Evolutionary conservation across 805 yeast genomes (phyloP).

Genomic region (Kockiozyma suomiensis): DNA sequence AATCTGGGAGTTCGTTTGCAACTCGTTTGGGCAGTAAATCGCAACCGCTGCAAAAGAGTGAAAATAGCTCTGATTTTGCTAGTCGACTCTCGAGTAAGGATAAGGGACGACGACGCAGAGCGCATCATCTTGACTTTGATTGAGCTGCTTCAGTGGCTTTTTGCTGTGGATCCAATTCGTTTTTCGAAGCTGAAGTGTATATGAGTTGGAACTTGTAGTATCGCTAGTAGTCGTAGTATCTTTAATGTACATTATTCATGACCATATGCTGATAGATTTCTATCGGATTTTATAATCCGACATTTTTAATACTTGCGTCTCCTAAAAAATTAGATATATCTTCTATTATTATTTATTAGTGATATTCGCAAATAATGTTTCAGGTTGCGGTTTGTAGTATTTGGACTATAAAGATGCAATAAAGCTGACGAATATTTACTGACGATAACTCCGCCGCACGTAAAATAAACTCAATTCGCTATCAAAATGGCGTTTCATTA

Average conservation of each 20-base stretch:
- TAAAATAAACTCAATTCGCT: constrained; percentile 2
- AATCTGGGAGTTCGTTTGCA: background rate
- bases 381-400: background rate
- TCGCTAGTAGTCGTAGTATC: too few relatives aligned
- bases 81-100: constrained; percentile 2
- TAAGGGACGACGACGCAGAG: constrained; percentile 17
- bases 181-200: too few relatives aligned
- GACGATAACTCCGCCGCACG: background rate
- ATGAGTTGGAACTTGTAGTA: too few relatives aligned
- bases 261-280: too few relatives aligned
- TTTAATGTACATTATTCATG: background rate
- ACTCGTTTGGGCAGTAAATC: constrained; percentile 1
- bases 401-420: too few relatives aligned
- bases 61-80: constrained; percentile 5
- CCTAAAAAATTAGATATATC: too few relatives aligned
- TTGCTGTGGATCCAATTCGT: too few relatives aligned
- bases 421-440: too few relatives aligned
- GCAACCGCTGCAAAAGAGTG: background rate
- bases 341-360: too few relatives aligned
- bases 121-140: constrained; percentile 32
- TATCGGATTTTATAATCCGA: too few relatives aligned
- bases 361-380: background rate
- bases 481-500: background rate
- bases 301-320: too few relatives aligned
- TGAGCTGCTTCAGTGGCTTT: background rate